phyloP scores from a whole-genome alignment of 352 stramenopile genomes.

The Globisporangium barbulae region DNA sequence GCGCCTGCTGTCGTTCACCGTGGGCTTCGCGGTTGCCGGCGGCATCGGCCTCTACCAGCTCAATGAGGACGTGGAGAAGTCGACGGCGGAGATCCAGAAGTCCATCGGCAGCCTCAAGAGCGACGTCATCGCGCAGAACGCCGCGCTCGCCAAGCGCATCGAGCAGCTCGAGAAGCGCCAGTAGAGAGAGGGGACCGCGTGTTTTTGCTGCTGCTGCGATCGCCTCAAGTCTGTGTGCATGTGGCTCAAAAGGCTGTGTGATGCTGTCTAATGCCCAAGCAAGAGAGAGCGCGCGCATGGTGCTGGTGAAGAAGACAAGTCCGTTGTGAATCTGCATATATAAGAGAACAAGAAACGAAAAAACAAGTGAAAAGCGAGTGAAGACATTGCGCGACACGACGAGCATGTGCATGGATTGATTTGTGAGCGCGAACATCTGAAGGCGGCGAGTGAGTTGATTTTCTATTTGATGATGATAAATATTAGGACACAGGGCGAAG shows the following conservation, averaged over 20 bases:
- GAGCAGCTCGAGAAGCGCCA: slow-evolving; percentile 72
- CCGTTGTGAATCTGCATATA: slow-evolving; percentile 5
- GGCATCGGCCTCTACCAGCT: slow-evolving; percentile 70
- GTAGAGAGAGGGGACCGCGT: slow-evolving; percentile 20
- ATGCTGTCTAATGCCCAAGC: neutral
- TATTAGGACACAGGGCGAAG: neutral
- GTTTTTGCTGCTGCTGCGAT: slow-evolving; percentile 1
- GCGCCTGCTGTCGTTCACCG: slow-evolving; percentile 62
- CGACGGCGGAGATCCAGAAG: slow-evolving; percentile 68
- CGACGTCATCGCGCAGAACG: slow-evolving; percentile 69
- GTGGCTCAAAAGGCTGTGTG: neutral
- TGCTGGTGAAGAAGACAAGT: neutral
- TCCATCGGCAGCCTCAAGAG: slow-evolving; percentile 61
- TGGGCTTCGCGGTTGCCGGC: slow-evolving; percentile 60
- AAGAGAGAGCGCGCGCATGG: neutral
- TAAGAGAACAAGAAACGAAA: slow-evolving; percentile 1
- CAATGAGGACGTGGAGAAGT: slow-evolving; percentile 66
- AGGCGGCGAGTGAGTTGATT: neutral
- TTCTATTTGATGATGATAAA: slow-evolving; percentile 11
- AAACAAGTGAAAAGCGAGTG: neutral
- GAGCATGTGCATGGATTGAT: neutral
- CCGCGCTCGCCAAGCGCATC: slow-evolving; percentile 64
- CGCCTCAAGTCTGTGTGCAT: neutral
- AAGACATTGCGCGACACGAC: neutral
- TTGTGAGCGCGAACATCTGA: too few relatives aligned